Evolutionary conservation across 177 flowering plant species (phyloP).

Genomic region (Vitis hybrid): DNA sequence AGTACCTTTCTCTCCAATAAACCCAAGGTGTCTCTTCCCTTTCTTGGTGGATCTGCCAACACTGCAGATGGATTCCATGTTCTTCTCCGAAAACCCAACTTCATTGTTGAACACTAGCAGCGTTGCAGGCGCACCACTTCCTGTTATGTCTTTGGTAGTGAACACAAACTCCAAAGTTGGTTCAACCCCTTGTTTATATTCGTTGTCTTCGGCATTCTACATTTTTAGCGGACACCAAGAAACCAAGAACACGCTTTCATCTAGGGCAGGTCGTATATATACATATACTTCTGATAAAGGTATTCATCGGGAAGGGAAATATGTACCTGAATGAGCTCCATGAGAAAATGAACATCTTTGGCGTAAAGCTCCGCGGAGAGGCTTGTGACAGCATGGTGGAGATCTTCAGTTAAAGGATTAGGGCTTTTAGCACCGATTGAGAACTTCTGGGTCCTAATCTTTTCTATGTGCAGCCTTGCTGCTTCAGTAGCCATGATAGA

Average conservation of each 20-base stretch:
- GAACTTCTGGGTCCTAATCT: too few relatives aligned
- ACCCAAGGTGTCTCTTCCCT: conserved; percentile 52
- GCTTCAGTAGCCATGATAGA: too few relatives aligned
- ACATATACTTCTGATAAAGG: too few relatives aligned
- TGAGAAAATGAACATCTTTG: conserved; percentile 74
- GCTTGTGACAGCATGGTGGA: conserved; percentile 56
- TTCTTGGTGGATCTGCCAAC: conserved; percentile 70
- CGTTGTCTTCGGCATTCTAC: conserved; percentile 78
- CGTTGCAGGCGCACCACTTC: conserved; percentile 61
- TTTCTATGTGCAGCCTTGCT: too few relatives aligned
- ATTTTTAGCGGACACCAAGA: too few relatives aligned
- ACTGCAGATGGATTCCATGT: conserved; percentile 66
- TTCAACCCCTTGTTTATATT: conserved; percentile 47
- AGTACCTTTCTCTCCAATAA: conserved; percentile 60
- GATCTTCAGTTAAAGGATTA: conserved; percentile 42
- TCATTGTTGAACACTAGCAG: conserved; percentile 65
- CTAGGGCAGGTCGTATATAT: too few relatives aligned
- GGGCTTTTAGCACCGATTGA: too few relatives aligned
- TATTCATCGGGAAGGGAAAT: not conserved
- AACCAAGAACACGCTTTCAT: not conserved
- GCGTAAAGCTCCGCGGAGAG: conserved; percentile 71
- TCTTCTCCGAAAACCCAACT: conserved; percentile 53
- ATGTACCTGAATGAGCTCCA: conserved; percentile 72
- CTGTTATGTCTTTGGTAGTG: conserved; percentile 62
- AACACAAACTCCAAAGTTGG: conserved; percentile 68